Evolutionary conservation across 129 eudicot genomes (phyloP).

Genomic region (Arctium lappa): DNA sequence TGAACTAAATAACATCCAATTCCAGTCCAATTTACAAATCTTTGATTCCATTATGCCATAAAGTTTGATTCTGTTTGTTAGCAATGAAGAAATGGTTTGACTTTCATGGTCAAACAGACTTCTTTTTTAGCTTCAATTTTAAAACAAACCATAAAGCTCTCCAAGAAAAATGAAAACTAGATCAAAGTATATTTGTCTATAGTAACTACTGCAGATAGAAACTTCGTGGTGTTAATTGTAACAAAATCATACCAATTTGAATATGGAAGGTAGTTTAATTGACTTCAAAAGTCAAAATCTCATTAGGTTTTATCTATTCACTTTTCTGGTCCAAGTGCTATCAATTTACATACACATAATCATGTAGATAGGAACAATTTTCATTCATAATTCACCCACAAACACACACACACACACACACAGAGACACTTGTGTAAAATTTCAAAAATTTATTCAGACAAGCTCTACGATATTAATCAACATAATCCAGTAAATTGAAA

Average conservation of each 20-base stretch:
- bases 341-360: neutral
- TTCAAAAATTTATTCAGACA: too few relatives aligned
- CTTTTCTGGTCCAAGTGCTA: neutral
- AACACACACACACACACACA: neutral
- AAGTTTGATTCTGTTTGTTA: neutral
- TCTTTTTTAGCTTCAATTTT: neutral
- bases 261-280: neutral
- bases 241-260: conserved; percentile 14
- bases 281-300: conserved; percentile 28
- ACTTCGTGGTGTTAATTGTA: neutral
- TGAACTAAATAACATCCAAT: neutral
- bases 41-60: neutral
- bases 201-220: neutral
- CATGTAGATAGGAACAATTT: neutral
- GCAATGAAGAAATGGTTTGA: conserved; percentile 2
- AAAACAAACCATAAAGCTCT: neutral
- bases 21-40: neutral
- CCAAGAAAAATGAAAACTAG: neutral
- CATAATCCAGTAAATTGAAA: neutral
- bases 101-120: conserved; percentile 23
- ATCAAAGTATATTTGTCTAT: neutral
- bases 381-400: neutral
- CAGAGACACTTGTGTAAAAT: neutral
- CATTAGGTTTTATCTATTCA: neutral
- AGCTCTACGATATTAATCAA: neutral